Evolutionary conservation across 345 rosid genomes (phyloP), one percentile per base, ranked within the genome.

Genomic region (Turritis glabra): DNA sequence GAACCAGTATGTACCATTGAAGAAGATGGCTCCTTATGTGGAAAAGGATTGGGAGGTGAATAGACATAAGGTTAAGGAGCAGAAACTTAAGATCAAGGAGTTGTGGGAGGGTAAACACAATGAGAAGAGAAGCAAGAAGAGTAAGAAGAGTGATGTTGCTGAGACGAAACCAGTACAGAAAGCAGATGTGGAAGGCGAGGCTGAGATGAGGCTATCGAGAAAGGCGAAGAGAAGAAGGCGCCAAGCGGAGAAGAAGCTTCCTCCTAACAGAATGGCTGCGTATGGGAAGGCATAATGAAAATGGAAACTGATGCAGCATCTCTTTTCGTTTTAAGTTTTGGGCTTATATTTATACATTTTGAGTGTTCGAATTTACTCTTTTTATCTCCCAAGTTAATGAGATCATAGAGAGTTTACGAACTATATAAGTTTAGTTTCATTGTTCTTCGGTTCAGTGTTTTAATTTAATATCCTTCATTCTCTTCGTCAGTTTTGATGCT

Each of bases 21-120:
- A 94, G 80, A 87, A 84, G 80, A 79, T 94, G 73, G 95, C 93
- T 48, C 89, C 97, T 43, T 94, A 85, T 76, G 64, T 66, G 35
- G 96, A 91, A 50, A 79, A 79, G 50, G 97, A 91, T 69, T 94
- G 95, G 95, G 91, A 90, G 79, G 89, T 91, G 37, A 89, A 82
- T 3, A 53, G 64, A 21, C 69, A 59, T 29, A 81, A 80, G 86
- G 80, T 85, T n/a, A 46, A 73, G 65, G 85, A 86, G 79, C 75
- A 78, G 46, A 90, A 89, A 77, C 62, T 64, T 75, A 85, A 66
- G 86, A 74, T 17, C 32, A 83, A 46, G 77, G 91, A 89, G 77
- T 75, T 79, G 71, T 74, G 67, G 48, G n/a, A 44, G 72, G 80
- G 69, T 30, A 81, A 77, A 32, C 33, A 14, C 14, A 71, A 75